phyloP scores from a whole-genome alignment of 164 flowering plant genomes.

The Platanus orientalis region DNA sequence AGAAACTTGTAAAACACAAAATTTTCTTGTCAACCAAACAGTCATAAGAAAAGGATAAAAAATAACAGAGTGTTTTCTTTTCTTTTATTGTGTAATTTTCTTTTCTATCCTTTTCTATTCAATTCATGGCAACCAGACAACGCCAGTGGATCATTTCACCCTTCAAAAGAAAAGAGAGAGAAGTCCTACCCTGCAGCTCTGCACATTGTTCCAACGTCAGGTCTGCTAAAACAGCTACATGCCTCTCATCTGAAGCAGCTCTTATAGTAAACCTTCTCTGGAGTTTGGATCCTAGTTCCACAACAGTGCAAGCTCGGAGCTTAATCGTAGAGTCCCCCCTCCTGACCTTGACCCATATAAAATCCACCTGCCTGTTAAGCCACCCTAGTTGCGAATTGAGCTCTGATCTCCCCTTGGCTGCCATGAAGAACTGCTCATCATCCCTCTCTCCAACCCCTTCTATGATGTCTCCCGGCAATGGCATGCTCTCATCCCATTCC shows the following conservation, averaged over 20 bases:
- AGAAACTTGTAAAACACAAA: no score
- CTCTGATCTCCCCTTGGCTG: constrained; percentile 36
- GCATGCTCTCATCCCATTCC: constrained; percentile 63
- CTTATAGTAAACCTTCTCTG: constrained; percentile 36
- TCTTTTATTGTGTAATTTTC: no score
- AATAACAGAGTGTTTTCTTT: no score
- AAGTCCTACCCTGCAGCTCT: constrained; percentile 45
- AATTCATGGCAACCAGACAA: no score
- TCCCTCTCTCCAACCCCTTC: constrained; percentile 38
- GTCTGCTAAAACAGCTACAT: constrained; percentile 50
- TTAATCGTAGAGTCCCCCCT: constrained; percentile 37
- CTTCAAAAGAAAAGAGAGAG: neutral
- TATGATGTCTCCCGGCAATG: constrained; percentile 59
- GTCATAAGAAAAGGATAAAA: no score
- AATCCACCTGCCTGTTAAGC: constrained; percentile 25
- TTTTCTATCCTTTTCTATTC: no score
- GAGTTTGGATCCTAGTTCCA: constrained; percentile 25
- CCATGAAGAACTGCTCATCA: constrained; percentile 24
- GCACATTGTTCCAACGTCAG: constrained; percentile 43
- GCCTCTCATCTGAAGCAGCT: constrained; percentile 42
- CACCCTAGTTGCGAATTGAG: constrained; percentile 37
- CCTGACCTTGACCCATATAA: constrained; percentile 41
- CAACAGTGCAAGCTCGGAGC: constrained; percentile 37
- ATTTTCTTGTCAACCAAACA: no score
- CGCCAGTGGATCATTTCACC: no score